A percentile compares a stretch with the other conserved stretches of the same genome.
phyloP scores from a whole-genome alignment of 2,329 filamentous ascomycete species.

The Proliferodiscus dingleyae region DNA sequence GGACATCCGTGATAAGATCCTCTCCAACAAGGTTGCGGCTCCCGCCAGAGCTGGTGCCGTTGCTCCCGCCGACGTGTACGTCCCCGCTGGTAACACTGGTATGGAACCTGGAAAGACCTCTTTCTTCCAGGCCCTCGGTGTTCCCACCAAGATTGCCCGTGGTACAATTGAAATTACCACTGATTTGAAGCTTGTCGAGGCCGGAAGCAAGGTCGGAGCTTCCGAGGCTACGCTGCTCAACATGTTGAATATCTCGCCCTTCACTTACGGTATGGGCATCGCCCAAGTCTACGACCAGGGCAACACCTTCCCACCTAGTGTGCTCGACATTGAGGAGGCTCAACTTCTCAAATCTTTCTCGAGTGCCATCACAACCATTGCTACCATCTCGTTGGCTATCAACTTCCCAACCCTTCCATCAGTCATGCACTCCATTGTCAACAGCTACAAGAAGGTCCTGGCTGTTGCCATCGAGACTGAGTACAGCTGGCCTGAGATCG shows the following conservation, averaged over 20 bases:
- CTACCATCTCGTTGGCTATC: constrained; percentile 83
- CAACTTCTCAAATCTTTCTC: constrained; percentile 84
- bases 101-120: constrained; percentile 99
- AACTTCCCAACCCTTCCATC: constrained; percentile 96
- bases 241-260: constrained; percentile 99
- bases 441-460: constrained; percentile 95
- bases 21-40: constrained; percentile 94
- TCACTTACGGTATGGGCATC: constrained; percentile 98
- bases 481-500: constrained; percentile 90
- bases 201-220: constrained; percentile 88
- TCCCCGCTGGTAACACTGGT: constrained; percentile 98
- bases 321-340: constrained; percentile 91
- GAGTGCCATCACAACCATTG: constrained; percentile 79
- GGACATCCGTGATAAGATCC: constrained; percentile 85
- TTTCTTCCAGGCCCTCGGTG: constrained; percentile 99
- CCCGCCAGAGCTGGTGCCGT: constrained; percentile 97
- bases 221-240: constrained; percentile 98
- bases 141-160: constrained; percentile 99
- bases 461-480: constrained; percentile 87
- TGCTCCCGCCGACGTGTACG: constrained; percentile 86
- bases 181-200: constrained; percentile 96
- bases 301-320: constrained; percentile 79
- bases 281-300: constrained; percentile 96
- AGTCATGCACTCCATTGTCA: constrained; percentile 93
- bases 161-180: constrained; percentile 99